These are phyloP conservation scores for Xylaria nigripes DNA, from an alignment of 495 filamentous ascomycete species.

Conservation along the genomic window DNA sequence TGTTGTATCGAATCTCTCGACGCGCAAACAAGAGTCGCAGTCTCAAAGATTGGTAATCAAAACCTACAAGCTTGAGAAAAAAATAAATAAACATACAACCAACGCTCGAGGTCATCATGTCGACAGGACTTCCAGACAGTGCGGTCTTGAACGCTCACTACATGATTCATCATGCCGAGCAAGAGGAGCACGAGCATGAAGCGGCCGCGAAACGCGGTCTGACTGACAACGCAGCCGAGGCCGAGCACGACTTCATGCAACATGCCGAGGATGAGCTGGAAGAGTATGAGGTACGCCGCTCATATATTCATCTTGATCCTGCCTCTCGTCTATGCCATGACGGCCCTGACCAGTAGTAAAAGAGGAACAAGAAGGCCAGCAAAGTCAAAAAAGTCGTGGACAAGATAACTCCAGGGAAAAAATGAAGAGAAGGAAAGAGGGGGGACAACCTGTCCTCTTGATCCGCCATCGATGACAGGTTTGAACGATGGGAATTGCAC, in stretches of 20 bases:
- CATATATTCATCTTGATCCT: not conserved
- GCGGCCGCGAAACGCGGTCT: constrained; percentile 23
- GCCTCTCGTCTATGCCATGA: not conserved
- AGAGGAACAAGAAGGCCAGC: constrained; percentile 13
- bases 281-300: constrained; percentile 16
- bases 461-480: constrained; percentile 1
- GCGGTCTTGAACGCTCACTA: constrained; percentile 22
- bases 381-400: constrained; percentile 22
- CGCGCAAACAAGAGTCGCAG: not conserved
- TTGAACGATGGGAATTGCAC: too few species aligned
- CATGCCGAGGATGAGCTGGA: constrained; percentile 20
- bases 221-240: constrained; percentile 22
- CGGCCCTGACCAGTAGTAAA: not conserved
- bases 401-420: constrained; percentile 18
- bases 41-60: not conserved
- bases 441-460: constrained; percentile 1
- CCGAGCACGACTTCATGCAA: constrained; percentile 25
- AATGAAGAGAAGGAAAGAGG: constrained; percentile 11
- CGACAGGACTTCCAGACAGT: constrained; percentile 19
- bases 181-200: constrained; percentile 28
- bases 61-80: not conserved
- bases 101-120: constrained; percentile 19
- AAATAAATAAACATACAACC: not conserved
- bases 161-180: constrained; percentile 29
- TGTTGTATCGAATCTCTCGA: not conserved